Evolutionary conservation across 1,284 basidiomycete species (phyloP), one percentile per base, ranked within the genome.

Genomic region (Cystobasidium slooffiae): DNA sequence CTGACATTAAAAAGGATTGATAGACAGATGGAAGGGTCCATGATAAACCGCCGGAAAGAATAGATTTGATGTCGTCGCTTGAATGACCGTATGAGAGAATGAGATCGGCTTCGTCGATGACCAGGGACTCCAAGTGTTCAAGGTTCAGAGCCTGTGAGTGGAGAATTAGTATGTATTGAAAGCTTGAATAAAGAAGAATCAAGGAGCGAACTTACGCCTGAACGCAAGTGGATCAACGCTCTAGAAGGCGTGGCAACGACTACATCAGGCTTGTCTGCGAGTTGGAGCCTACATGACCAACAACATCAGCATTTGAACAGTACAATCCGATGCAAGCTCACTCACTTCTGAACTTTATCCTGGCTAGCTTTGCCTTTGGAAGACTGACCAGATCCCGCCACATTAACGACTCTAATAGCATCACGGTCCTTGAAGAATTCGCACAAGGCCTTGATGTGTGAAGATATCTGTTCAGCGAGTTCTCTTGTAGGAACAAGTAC

Each of bases 61-160:
- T 91, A 72, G 91, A 87, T 51, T 89, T 88, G 53, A 98, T 88
- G 79, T 97, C 94, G 78, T 93, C 91, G 78, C 95, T 91, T 53
- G 80, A 83, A 80, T 99, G 94, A 6, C 97, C 97, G 81, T 99
- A 99, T 0, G 95, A 97, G 9, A 99, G 86, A 70, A 99, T 92
- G 39, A 99, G 88, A 82, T 99, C 97, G 12, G 97, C 97, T 84
- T 99, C 97, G 82, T 99, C 97, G 75, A 99, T 94, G 22, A 97
- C 92, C 16, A 99, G 88, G 18, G 92, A 91, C 72, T 94, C 91
- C 31, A 99, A 85, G 0, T 84, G 85, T 31, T 85, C 80, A 0
- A 92, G 82, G 1, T 85, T 86, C 3, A 94, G 83, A 1, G 86
- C 83, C 89, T 91, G 77, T 1, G 44, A 43, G 61, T 16, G 14